Evolutionary conservation across 1,284 basidiomycete genomes (phyloP).

Genomic region (Laetiporus sulphureus): DNA sequence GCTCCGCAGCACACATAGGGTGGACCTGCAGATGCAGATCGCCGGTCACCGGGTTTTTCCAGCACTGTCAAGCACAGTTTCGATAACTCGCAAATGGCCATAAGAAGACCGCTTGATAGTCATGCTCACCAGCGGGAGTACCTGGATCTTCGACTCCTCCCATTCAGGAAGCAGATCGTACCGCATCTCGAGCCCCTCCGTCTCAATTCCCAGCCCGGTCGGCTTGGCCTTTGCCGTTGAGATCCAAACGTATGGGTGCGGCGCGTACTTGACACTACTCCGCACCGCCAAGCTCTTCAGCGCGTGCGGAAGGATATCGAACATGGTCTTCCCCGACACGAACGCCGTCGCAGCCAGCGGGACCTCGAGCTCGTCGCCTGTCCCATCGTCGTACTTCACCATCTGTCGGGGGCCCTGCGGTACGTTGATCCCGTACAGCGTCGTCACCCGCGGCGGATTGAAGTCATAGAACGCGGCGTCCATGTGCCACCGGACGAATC

Average conservation of each 20-base stretch:
- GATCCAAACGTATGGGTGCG: slow-evolving; percentile 86
- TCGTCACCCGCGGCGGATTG: slow-evolving; percentile 81
- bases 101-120: too few relatives aligned
- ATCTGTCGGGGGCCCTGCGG: slow-evolving; percentile 65
- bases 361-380: slow-evolving; percentile 75
- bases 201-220: slow-evolving; percentile 75
- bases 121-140: slow-evolving; percentile 61
- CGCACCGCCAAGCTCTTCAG: slow-evolving; percentile 81
- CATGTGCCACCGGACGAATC: slow-evolving; percentile 93
- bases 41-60: slow-evolving; percentile 82
- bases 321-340: slow-evolving; percentile 78
- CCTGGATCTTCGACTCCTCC: slow-evolving; percentile 68
- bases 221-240: slow-evolving; percentile 61
- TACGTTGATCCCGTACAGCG: slow-evolving; percentile 75
- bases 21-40: slow-evolving; percentile 75
- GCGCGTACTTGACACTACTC: slow-evolving; percentile 60
- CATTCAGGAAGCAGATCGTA: slow-evolving; percentile 64
- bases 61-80: slow-evolving; percentile 39
- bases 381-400: slow-evolving; percentile 84
- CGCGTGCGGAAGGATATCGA: slow-evolving; percentile 68
- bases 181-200: slow-evolving; percentile 63
- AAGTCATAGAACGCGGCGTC: slow-evolving; percentile 89
- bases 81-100: neutral
- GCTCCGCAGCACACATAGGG: slow-evolving; percentile 53
- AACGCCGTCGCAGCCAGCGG: slow-evolving; percentile 87